Evolutionary conservation across 805 yeast genomes (phyloP), one percentile per base, ranked within the genome.

Genomic region (Monosporozyma servazzii): DNA sequence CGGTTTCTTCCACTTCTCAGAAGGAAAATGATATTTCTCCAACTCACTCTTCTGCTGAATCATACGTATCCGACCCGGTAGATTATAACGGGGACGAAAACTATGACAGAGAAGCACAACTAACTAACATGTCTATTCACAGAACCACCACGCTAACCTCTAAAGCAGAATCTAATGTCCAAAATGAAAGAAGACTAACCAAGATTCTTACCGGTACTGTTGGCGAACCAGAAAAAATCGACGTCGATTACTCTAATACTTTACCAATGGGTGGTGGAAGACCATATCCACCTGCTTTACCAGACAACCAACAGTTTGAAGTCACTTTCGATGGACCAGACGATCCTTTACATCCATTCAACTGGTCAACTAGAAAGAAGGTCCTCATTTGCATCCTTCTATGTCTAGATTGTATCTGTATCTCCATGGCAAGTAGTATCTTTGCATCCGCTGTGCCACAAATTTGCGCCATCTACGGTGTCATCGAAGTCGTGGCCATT

Each of bases 201-300:
- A 52, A 54, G 21, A 54, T 59, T 10, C 42, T 57, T 11, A 50
- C 59, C 2, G 55, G 54, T 23, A 41, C 48, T 20, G 49, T 46
- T 23, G 49, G 51, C 39, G 55, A 50, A 3, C 54, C 49, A 13
- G 59, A 55, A 18, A 50, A 48, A 29, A 46, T 36, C 3, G 53
- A n/a, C 2, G 51, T 48, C 3, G 53, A 53, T 25, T 52, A 52
- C 40, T 49, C 54, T 17, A 43, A 50, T 30, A 49, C 48, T 23
- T 81, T 81, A 17, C 65, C 71, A 29, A 85, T 86, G 89, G 93
- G 93, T 42, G 81, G 78, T 8, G 80, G 74, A 31, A 76, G 84
- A 64, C 75, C 72, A 5, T 82, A 71, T 57, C 91, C 91, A 6
- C 82, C 87, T 8, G 50, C 71, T 25, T 72, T 83, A 48, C 84